Conservation (phyloP, 2,329 filamentous ascomycete species). For the Aspergillus pseudoterreus region DNA sequence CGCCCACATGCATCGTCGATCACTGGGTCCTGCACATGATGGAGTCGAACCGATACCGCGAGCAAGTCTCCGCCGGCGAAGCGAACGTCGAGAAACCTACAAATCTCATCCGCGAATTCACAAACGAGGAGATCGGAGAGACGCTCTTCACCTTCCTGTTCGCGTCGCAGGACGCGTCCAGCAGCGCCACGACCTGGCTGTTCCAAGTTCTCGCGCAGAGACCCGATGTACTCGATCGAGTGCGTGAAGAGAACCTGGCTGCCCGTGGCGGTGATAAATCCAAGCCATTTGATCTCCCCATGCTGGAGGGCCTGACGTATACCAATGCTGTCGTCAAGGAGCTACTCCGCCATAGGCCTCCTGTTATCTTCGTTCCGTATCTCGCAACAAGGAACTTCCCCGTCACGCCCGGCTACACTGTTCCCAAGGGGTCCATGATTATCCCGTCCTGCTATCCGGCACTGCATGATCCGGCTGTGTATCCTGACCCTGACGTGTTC, state of each 20-base stretch:
- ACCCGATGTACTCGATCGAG: constrained; percentile 45
- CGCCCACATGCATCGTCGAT: constrained; percentile 82
- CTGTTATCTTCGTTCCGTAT: constrained; percentile 55
- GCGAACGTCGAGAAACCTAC: constrained; percentile 47
- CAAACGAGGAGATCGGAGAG: constrained; percentile 47
- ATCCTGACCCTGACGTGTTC: constrained; percentile 47
- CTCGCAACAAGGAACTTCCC: constrained; percentile 48
- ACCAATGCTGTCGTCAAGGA: constrained; percentile 54
- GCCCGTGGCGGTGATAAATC: constrained; percentile 42
- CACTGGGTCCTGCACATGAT: constrained; percentile 81
- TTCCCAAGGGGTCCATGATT: constrained; percentile 49
- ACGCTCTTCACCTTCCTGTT: constrained; percentile 55
- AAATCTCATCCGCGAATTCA: constrained; percentile 50
- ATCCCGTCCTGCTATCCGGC: constrained; percentile 52
- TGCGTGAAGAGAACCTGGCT: constrained; percentile 48
- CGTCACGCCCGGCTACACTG: constrained; percentile 47
- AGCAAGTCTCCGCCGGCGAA: constrained; percentile 65
- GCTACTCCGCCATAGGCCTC: constrained; percentile 50
- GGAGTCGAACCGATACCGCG: constrained; percentile 69
- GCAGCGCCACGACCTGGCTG: constrained; percentile 52
- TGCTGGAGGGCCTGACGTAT: constrained; percentile 50
- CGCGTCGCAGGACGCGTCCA: constrained; percentile 53
- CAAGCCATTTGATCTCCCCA: constrained; percentile 41
- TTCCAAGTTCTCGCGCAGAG: constrained; percentile 52
- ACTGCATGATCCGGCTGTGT: constrained; percentile 48